Conservation (phyloP, 1,284 basidiomycete species). For the Ceratobasidium sp. region DNA sequence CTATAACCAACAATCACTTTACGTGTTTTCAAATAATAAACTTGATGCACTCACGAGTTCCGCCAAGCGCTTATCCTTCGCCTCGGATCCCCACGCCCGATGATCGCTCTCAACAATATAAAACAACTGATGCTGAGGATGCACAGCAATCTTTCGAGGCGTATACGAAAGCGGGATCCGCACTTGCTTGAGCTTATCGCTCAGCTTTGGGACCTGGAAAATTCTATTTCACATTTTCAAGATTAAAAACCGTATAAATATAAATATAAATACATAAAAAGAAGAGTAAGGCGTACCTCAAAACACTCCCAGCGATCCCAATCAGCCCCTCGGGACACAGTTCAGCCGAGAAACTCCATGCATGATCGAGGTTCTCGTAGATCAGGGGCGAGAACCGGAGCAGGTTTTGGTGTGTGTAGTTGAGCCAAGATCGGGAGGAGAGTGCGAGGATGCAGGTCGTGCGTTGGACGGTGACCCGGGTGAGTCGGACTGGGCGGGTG, state of each 20-base stretch:
- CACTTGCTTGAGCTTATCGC: constrained; percentile 96
- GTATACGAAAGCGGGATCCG: constrained; percentile 91
- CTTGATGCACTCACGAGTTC: constrained; percentile 69
- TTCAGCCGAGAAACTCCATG: constrained; percentile 96
- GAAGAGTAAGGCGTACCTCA: constrained; percentile 70
- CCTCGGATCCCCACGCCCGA: constrained; percentile 81
- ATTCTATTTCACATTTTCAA: constrained; percentile 68
- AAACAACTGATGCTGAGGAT: constrained; percentile 84
- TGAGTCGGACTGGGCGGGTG: constrained; percentile 90
- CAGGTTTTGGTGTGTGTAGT: constrained; percentile 95
- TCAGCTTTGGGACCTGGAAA: constrained; percentile 95
- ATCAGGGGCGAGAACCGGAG: constrained; percentile 98
- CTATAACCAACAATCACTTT: constrained; percentile 4
- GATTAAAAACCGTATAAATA: too few species aligned
- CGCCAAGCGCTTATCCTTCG: constrained; percentile 72
- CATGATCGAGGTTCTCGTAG: constrained; percentile 95
- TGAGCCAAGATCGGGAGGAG: constrained; percentile 95
- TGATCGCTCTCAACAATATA: constrained; percentile 96
- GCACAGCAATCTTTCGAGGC: constrained; percentile 91
- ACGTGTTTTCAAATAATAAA: too few species aligned
- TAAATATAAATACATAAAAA: background rate
- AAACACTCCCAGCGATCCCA: constrained; percentile 92
- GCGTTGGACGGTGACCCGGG: constrained; percentile 87
- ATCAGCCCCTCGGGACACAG: constrained; percentile 97
- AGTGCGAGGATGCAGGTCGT: constrained; percentile 93